phyloP scores from a whole-genome alignment of 805 yeast genomes.

The Isabelozyma rhagii region DNA sequence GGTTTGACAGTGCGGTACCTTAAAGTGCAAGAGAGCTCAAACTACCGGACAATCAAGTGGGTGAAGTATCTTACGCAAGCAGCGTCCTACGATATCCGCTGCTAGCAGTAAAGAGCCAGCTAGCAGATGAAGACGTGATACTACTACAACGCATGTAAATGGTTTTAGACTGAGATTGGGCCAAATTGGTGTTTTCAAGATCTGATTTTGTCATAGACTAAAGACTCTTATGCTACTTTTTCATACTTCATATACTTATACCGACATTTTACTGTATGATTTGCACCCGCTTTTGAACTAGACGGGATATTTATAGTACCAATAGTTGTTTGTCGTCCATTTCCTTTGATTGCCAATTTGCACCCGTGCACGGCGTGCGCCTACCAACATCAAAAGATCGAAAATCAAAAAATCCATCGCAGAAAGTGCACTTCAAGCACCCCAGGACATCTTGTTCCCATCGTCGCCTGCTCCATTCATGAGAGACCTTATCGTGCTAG shows the following conservation, averaged over 20 bases:
- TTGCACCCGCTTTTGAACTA: no score
- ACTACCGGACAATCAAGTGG: constrained; percentile 80
- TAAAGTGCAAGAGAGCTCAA: constrained; percentile 55
- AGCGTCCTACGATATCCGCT: constrained; percentile 79
- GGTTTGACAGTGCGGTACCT: constrained; percentile 74
- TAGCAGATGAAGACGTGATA: no score
- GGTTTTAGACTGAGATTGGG: no score
- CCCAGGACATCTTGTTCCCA: neutral
- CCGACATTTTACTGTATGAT: no score
- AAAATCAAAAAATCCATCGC: neutral
- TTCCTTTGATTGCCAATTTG: neutral
- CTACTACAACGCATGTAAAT: no score
- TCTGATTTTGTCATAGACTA: no score
- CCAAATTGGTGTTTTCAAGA: no score
- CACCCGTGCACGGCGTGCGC: neutral
- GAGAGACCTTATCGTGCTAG: constrained; percentile 84
- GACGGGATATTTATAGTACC: no score
- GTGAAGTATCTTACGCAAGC: constrained; percentile 74
- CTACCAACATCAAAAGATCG: neutral
- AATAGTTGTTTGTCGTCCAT: no score
- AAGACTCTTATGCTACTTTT: no score
- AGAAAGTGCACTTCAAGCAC: no score
- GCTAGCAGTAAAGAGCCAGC: constrained; percentile 24
- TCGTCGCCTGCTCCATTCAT: constrained; percentile 30
- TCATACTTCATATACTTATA: no score